Evolutionary conservation across 441 rosid species (phyloP).

Genomic region (Pelargonium cotyledonis): DNA sequence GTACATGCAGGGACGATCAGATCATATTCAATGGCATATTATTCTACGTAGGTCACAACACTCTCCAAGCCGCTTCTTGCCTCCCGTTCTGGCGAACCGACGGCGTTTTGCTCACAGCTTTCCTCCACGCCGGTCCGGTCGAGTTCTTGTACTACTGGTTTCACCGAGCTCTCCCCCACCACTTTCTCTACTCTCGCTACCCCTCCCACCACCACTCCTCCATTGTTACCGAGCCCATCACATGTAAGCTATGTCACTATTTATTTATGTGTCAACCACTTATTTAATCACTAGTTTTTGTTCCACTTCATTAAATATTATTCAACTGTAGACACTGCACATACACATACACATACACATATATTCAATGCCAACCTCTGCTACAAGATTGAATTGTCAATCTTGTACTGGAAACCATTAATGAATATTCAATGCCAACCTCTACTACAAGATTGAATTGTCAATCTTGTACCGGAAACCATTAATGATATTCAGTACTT

Average conservation of each 20-base stretch:
- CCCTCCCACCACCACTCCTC: constrained; percentile 59
- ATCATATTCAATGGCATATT: constrained; percentile 30
- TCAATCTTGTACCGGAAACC: too few relatives aligned
- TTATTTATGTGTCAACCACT: too few relatives aligned
- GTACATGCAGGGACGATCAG: background rate
- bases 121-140: constrained; percentile 44
- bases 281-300: too few relatives aligned
- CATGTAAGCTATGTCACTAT: constrained; percentile 39
- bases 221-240: constrained; percentile 48
- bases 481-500: too few relatives aligned
- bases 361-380: too few relatives aligned
- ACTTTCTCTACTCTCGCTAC: constrained; percentile 53
- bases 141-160: constrained; percentile 57
- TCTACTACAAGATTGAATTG: too few relatives aligned
- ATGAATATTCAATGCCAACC: too few relatives aligned
- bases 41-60: constrained; percentile 21
- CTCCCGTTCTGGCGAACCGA: constrained; percentile 39
- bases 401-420: too few relatives aligned
- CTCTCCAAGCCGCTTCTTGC: constrained; percentile 3
- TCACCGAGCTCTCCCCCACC: constrained; percentile 50
- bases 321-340: too few relatives aligned
- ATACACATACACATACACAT: too few relatives aligned
- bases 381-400: too few relatives aligned
- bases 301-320: too few relatives aligned
- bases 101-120: constrained; percentile 24